Base-by-base conservation (phyloP, 495 filamentous ascomycete genomes). In the Apiosordaria backusii region DNA sequence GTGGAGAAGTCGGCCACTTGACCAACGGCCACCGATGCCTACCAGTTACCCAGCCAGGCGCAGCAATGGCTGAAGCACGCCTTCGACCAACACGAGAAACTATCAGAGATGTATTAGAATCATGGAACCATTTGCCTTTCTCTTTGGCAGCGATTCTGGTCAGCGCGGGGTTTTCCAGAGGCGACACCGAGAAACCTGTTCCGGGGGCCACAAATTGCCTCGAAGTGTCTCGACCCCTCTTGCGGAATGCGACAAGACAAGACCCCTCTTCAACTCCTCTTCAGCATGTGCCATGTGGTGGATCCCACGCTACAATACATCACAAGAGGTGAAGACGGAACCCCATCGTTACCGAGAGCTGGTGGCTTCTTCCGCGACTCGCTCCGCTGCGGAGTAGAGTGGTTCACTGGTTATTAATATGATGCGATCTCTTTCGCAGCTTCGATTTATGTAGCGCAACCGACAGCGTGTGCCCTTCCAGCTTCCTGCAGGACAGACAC, bases 331-430 rank as follows among this genome's bases (percentile, higher is more conserved):
- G n/a, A n/a, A n/a, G n/a, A n/a, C n/a, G n/a, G 27, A 29, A 29
- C 52, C 53, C n/a, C 50, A 26, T 45, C 25, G 24, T 29, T 19
- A 24, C 45, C 50, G n/a, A 25, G 15, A 61, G 18, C 60, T 54
- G 25, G 63, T 65, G 63, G 63, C 57, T 66, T 63, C 63, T 65
- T 67, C 63, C 61, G 70, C 68, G 65, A 69, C 70, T 27, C 67
- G 65, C 67, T 72, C 62, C 67, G 65, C 60, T 68, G 65, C 70
- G 58, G 59, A 62, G 60, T 68, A 68, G 60, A 70, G 60, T 72
- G 68, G 55, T 72, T 70, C n/a, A n/a, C n/a, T n/a, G n/a, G n/a
- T n/a, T n/a, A n/a, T 70, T 66, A 45, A 45, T 69, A 65, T 69
- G 61, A 40, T 54, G 29, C 23, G 40, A 24, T 23, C 57, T 35